phyloP scores from a whole-genome alignment of 2,329 filamentous ascomycete species.

The Xylariales sp. region DNA sequence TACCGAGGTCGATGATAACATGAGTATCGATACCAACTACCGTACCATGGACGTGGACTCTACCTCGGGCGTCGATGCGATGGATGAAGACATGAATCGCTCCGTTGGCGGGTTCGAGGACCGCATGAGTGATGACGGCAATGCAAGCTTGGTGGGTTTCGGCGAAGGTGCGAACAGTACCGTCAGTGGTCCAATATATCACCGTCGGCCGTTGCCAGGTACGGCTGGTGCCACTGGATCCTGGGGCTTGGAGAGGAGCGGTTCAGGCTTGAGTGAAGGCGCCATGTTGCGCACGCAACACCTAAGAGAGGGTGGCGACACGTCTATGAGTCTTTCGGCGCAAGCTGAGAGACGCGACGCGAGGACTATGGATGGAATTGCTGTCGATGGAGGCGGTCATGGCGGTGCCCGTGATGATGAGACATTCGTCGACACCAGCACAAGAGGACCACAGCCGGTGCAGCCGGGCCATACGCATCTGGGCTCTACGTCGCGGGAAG shows the following conservation, averaged over 20 bases:
- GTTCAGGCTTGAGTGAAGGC: conserved; percentile 47
- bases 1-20: conserved; percentile 61
- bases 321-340: conserved; percentile 40
- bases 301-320: conserved; percentile 31
- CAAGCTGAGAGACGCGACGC: conserved; percentile 54
- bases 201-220: conserved; percentile 43
- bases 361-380: conserved; percentile 63
- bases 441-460: conserved; percentile 50
- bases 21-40: conserved; percentile 63
- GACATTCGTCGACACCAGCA: conserved; percentile 60
- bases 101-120: conserved; percentile 55
- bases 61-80: conserved; percentile 24
- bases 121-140: conserved; percentile 80
- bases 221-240: conserved; percentile 23
- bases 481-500: conserved; percentile 38
- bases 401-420: conserved; percentile 40
- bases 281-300: conserved; percentile 25
- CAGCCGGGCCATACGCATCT: conserved; percentile 29
- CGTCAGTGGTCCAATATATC: conserved; percentile 72
- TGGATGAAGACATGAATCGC: conserved; percentile 37
- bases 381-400: conserved; percentile 45
- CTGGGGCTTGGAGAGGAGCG: conserved; percentile 46
- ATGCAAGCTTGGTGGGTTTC: conserved; percentile 81
- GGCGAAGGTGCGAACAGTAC: conserved; percentile 87
- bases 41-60: conserved; percentile 52